Evolutionary conservation across 768 basidiomycete species (phyloP), one percentile per base, ranked within the genome.

Genomic region (Panus rudis): DNA sequence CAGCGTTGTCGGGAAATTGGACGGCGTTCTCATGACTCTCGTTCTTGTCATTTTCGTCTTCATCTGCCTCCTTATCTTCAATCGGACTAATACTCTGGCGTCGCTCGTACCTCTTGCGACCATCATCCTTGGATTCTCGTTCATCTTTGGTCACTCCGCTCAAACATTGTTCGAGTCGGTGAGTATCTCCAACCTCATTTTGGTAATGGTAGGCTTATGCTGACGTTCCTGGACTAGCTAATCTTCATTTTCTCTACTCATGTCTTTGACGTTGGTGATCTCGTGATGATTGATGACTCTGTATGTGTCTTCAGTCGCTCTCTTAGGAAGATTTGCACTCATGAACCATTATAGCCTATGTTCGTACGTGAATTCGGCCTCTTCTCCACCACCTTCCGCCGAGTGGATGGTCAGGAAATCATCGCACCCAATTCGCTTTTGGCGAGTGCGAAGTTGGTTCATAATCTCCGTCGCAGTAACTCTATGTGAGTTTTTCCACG

Each of bases 171-270:
- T 89, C 49, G 81, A 87, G 66, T 86, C 83, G 39, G 83, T 83
- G 47, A 43, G 75, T 59, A 10, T 3, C n/a, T n/a, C 4, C 19
- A 13, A 25, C 46, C 25, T 21, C 17, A 31, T 31, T 24, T 40
- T 10, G 39, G 16, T 34, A 4, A 28, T 20, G 14, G 6, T 38
- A 27, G 30, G n/a, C n/a, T n/a, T n/a, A 17, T 16, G 13, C 40
- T 48, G 37, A 31, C 12, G 23, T 49, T 24, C 49, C n/a, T 19
- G 13, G 26, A 3, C 22, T 39, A 85, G 84, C 72, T 89, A 17
- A 83, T 89, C 53, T 89, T 89, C 66, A 87, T 88, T 46, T 87
- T 88, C 59, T 83, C 81, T 1, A 88, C 86, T 0, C 87, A 89
- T 55, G 81, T 85, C n/a, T 89, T 84, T 51, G 85, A 88, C 57